Evolutionary conservation across 129 eudicot species (phyloP).

Genomic region (Flaveria robusta): DNA sequence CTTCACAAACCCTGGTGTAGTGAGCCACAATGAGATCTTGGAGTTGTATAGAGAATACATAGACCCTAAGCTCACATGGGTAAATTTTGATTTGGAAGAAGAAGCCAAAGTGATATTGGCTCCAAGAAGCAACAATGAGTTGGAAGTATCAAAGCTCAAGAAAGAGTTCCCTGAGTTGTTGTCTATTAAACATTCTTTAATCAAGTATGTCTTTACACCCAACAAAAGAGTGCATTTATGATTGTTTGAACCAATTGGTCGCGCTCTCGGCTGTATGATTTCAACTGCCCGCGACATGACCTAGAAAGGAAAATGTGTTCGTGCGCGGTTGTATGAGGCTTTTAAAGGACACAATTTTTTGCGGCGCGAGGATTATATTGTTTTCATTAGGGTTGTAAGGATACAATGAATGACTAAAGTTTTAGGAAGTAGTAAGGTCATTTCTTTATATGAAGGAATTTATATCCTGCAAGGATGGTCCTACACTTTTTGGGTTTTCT

Average conservation of each 20-base stretch:
- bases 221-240: conserved; percentile 36
- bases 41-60: conserved; percentile 38
- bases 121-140: conserved; percentile 48
- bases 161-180: conserved; percentile 49
- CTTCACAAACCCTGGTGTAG: conserved; percentile 49
- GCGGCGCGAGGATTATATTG: neutral
- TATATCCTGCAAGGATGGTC: conserved; percentile 10
- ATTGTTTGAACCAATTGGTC: neutral
- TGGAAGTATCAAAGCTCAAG: conserved; percentile 49
- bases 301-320: neutral
- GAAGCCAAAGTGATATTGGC: conserved; percentile 49
- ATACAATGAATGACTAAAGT: conserved; percentile 13
- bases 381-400: neutral
- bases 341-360: neutral
- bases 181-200: conserved; percentile 39
- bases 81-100: conserved; percentile 41
- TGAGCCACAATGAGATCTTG: conserved; percentile 48
- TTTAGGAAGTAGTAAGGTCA: conserved; percentile 13
- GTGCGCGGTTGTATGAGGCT: neutral
- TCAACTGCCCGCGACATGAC: neutral
- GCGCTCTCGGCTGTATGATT: neutral
- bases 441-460: conserved; percentile 15
- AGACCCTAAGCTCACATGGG: conserved; percentile 42
- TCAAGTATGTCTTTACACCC: conserved; percentile 43
- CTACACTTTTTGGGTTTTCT: neutral